A percentile compares a stretch with the other conserved stretches of the same genome.
Conservation (phyloP, 805 yeast species). For the Torulaspora quercuum region DNA sequence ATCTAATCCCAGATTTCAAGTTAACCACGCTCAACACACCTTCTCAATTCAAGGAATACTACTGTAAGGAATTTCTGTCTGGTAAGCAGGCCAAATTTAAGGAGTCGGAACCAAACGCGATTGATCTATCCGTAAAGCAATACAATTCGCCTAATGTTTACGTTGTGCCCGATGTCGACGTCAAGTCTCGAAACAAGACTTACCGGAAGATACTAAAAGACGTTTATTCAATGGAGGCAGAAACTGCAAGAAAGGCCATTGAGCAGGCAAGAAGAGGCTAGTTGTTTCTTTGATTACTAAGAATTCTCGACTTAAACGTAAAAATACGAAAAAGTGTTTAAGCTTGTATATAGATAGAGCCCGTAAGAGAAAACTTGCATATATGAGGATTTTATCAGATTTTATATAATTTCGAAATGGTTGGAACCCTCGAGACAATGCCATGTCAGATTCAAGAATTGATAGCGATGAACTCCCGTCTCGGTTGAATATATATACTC, state of each 20-base stretch:
- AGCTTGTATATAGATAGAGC: slow-evolving; percentile 11
- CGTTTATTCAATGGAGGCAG: slow-evolving; percentile 40
- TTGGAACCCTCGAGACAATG: neutral
- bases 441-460: no score
- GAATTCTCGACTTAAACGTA: neutral
- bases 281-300: slow-evolving; percentile 1
- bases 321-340: slow-evolving; percentile 1
- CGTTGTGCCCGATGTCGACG: slow-evolving; percentile 49
- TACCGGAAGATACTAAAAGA: slow-evolving; percentile 46
- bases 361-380: slow-evolving; percentile 1
- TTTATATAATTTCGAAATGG: neutral
- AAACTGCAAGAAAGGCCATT: slow-evolving; percentile 24
- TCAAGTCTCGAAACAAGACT: slow-evolving; percentile 43
- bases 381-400: neutral
- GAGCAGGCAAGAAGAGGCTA: slow-evolving; percentile 23
- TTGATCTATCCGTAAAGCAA: slow-evolving; percentile 53
- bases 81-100: slow-evolving; percentile 41
- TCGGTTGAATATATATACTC: no score
- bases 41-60: slow-evolving; percentile 29
- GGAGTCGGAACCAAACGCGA: slow-evolving; percentile 73
- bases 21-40: slow-evolving; percentile 36
- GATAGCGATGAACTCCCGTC: no score
- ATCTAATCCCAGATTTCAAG: slow-evolving; percentile 38
- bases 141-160: slow-evolving; percentile 57
- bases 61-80: slow-evolving; percentile 28